A percentile compares a stretch with the other conserved stretches of the same genome.
Evolutionary conservation across 345 rosid species (phyloP).

Genomic region (Garcia nutans): DNA sequence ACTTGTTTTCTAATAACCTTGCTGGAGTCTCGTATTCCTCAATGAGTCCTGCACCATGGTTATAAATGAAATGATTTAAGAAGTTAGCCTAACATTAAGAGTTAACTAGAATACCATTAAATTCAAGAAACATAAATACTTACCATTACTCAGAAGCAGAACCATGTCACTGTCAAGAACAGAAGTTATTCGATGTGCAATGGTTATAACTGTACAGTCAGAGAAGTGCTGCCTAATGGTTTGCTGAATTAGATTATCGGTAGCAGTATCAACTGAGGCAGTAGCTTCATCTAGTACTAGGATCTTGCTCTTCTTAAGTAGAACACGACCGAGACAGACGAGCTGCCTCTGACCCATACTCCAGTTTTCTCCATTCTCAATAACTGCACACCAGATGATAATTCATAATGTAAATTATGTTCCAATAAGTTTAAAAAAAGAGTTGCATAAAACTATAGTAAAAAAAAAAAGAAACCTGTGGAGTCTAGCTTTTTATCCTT

Average conservation of each 20-base stretch:
- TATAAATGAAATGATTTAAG: background rate
- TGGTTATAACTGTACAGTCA: slow-evolving; percentile 67
- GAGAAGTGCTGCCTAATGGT: slow-evolving; percentile 61
- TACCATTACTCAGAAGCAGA: slow-evolving; percentile 66
- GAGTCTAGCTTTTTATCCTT: slow-evolving; percentile 70
- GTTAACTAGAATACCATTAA: background rate
- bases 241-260: slow-evolving; percentile 73
- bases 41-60: slow-evolving; percentile 48
- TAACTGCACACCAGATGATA: slow-evolving; percentile 38
- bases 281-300: slow-evolving; percentile 91
- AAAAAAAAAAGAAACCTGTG: slow-evolving; percentile 36
- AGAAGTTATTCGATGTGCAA: slow-evolving; percentile 79
- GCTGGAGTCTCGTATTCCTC: slow-evolving; percentile 64
- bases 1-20: slow-evolving; percentile 56
- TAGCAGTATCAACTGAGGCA: slow-evolving; percentile 81
- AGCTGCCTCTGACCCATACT: slow-evolving; percentile 92
- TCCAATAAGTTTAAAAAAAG: background rate
- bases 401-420: background rate
- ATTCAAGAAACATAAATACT: slow-evolving; percentile 7
- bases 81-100: background rate
- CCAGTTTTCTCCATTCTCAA: slow-evolving; percentile 92
- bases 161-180: slow-evolving; percentile 76
- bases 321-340: slow-evolving; percentile 75
- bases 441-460: background rate
- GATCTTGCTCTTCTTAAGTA: slow-evolving; percentile 74